Evolutionary conservation across 495 filamentous ascomycete species (phyloP), one percentile per base, ranked within the genome.

Genomic region (Aspergillus nanangensis): DNA sequence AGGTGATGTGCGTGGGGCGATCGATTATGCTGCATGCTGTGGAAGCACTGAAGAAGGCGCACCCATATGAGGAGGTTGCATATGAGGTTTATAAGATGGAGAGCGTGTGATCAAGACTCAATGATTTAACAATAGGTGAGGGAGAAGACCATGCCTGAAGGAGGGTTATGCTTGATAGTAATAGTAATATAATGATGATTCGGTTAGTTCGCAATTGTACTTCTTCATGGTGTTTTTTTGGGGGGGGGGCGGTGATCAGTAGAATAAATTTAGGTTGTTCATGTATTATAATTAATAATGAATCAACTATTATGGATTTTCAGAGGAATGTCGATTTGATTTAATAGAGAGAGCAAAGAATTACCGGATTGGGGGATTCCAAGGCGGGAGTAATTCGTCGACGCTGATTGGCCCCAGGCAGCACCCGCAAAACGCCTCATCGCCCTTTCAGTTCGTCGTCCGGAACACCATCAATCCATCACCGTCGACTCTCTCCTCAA

Each of bases 1-100:
- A 81, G 62, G 62, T 76, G 5, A 55, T 80, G 61, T 81, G 78
- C 58, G 44, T 75, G 8, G 75, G 76, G 2, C 59, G 63, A 45
- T 58, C 71, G 37, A 62, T 74, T 35, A 74, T 75, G 65, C 44
- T 63, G 24, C 57, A 65, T 29, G 71, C 70, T 2, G 71, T 76
- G 25, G 47, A 67, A 37, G 67, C 62, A 35, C 48, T 74, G 55
- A 23, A 65, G 9, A 82, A 81, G 53, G 76, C 81, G 18, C 87
- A 91, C 77, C 88, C 87, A 19, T 91, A 91, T 56, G 87, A 90
- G 56, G 83, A 86, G 57, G 77, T 79, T 11, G 75, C 81, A 1
- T 91, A 91, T 72, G 77, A 84, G 48, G 86, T 90, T 19, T 83
- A 78, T 63, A 84, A 77, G 61, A 57, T 89, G 55, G 84, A 91